These are phyloP conservation scores for Juncus effusus DNA, from an alignment of 176 grass and related monocot genomes.

Conservation along the genomic window DNA sequence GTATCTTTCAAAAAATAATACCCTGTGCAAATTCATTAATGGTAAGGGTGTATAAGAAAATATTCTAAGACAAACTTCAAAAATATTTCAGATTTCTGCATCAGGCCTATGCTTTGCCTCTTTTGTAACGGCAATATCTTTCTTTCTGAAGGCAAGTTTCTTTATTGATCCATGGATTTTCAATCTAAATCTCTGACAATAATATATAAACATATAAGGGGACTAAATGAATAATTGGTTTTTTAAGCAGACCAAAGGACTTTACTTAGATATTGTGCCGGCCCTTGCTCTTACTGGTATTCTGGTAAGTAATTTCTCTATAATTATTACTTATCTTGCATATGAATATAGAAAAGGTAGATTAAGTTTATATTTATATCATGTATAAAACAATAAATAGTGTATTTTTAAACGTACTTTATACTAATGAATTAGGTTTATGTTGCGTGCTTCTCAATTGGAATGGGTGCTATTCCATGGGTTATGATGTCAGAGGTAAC, in stretches of 20 bases:
- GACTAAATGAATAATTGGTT: not conserved
- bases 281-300: slow-evolving; percentile 44
- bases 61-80: not conserved
- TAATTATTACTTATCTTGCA: not conserved
- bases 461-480: slow-evolving; percentile 64
- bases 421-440: slow-evolving; percentile 38
- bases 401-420: slow-evolving; percentile 5
- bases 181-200: not conserved
- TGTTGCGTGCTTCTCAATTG: slow-evolving; percentile 43
- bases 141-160: slow-evolving; percentile 41
- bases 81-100: slow-evolving; percentile 39
- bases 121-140: slow-evolving; percentile 46
- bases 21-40: too few relatives aligned
- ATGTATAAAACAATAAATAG: not conserved
- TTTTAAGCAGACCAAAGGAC: slow-evolving; percentile 33
- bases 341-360: not conserved
- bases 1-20: too few relatives aligned
- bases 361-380: not conserved
- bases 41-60: not conserved
- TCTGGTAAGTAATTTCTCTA: slow-evolving; percentile 33
- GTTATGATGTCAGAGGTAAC: slow-evolving; percentile 66
- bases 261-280: slow-evolving; percentile 27
- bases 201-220: not conserved
- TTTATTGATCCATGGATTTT: slow-evolving; percentile 6
- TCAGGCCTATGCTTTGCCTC: slow-evolving; percentile 35